Evolutionary conservation across 2,329 filamentous ascomycete genomes (phyloP), one percentile per base, ranked within the genome.

Genomic region (Hypoxylon sp.): DNA sequence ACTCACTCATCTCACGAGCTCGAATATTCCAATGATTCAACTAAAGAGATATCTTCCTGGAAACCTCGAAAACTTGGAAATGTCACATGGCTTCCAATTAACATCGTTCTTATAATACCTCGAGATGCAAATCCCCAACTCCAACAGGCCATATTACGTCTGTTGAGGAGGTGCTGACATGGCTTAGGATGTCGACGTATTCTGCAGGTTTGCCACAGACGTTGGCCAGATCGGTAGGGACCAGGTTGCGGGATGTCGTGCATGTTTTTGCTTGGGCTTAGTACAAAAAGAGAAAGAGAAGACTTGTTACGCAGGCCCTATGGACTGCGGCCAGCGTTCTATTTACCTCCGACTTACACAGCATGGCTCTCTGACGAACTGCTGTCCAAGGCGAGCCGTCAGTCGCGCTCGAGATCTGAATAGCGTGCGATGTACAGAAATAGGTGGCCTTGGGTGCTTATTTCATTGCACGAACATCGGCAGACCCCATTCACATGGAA

Each of bases 321-420:
- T 59, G 44, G 60, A 71, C 64, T 44, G 40, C 67, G 40, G 65
- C 67, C 66, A 68, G 61, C 48, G 35, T 67, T 54, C 68, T 69
- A 72, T 75, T 73, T 74, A 74, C 68, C 69, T 70, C 68, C 67
- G 66, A 72, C 71, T 72, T 72, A 70, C 69, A 77, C 75, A 56
- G 53, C 71, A 74, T 73, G 63, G 68, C 58, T 54, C 66, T 70
- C 64, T 53, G 58, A 64, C 60, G 61, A 71, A 73, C 70, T 68
- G 64, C 66, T 42, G 58, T 61, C 63, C 58, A 66, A 68, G 60
- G 62, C 63, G 64, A 51, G 60, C 49, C 55, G 55, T 57, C 63
- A 59, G 67, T 56, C 44, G 49, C 61, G 53, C 50, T 59, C 55
- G 60, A 72, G 50, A 62, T 61, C 68, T 67, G 53, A 66, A 56